A percentile compares a stretch with the other conserved stretches of the same genome.
Evolutionary conservation across 2,329 filamentous ascomycete species (phyloP).

Genomic region (Ophiocordyceps camponoti-saundersi): DNA sequence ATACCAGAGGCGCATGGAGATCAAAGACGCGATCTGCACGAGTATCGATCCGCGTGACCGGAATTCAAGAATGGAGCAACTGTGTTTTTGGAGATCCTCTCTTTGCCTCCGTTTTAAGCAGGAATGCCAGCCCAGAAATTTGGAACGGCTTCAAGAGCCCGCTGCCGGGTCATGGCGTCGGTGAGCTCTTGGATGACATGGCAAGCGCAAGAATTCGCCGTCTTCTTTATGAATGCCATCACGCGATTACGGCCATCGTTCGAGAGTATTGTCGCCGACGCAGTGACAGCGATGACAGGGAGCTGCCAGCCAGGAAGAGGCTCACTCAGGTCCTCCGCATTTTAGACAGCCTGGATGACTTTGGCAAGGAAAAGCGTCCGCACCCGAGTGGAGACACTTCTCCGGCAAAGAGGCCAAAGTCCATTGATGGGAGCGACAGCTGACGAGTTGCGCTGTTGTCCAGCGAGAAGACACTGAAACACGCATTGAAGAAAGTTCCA

Average conservation of each 20-base stretch:
- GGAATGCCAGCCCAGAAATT: conserved; percentile 25
- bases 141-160: conserved; percentile 25
- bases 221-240: conserved; percentile 41
- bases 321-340: conserved; percentile 28
- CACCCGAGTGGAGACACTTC: conserved; percentile 23
- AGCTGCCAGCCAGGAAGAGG: conserved; percentile 34
- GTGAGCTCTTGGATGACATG: conserved; percentile 22
- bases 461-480: not conserved
- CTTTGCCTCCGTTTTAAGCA: conserved; percentile 30
- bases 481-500: not conserved
- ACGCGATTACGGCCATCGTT: conserved; percentile 33
- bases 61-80: conserved; percentile 38
- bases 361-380: conserved; percentile 11
- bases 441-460: not conserved
- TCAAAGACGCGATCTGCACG: not conserved
- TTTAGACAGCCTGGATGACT: conserved; percentile 23
- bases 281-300: conserved; percentile 27
- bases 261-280: conserved; percentile 36
- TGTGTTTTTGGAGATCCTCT: conserved; percentile 44
- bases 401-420: conserved; percentile 26
- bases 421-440: conserved; percentile 4
- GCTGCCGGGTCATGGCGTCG: conserved; percentile 2
- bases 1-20: not conserved
- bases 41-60: conserved; percentile 1
- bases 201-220: conserved; percentile 27